Percentiles rank a stretch among this genome's conserved stretches.
phyloP scores from a whole-genome alignment of 2,329 filamentous ascomycete species.

The Huntiella bhutanensis region DNA sequence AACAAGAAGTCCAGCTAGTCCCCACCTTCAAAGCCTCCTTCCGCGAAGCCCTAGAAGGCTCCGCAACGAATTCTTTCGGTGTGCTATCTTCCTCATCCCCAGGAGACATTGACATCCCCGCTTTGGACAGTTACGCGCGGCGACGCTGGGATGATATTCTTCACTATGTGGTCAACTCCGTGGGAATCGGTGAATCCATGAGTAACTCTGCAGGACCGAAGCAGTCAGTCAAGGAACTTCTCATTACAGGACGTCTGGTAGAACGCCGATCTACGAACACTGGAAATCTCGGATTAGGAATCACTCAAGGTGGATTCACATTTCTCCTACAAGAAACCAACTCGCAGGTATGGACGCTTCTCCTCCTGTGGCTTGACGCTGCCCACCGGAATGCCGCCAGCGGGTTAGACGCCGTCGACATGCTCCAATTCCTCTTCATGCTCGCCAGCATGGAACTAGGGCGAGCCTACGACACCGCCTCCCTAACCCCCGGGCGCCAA shows the following conservation, averaged over 20 bases:
- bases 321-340: constrained; percentile 92
- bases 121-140: constrained; percentile 70
- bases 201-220: constrained; percentile 37
- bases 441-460: constrained; percentile 85
- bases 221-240: constrained; percentile 64
- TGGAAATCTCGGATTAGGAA: constrained; percentile 48
- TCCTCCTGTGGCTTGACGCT: constrained; percentile 83
- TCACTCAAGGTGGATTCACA: constrained; percentile 84
- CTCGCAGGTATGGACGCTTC: constrained; percentile 87
- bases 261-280: constrained; percentile 28
- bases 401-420: constrained; percentile 74
- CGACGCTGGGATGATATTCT: constrained; percentile 90
- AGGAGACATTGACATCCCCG: constrained; percentile 45
- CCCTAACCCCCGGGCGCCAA: constrained; percentile 60
- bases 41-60: constrained; percentile 71
- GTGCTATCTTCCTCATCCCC: constrained; percentile 53
- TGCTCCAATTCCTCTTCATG: constrained; percentile 90
- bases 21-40: constrained; percentile 69
- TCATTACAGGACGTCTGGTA: constrained; percentile 66
- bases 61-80: constrained; percentile 71
- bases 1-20: constrained; percentile 57
- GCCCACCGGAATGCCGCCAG: constrained; percentile 40
- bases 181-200: constrained; percentile 29
- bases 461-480: constrained; percentile 71
- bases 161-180: constrained; percentile 79